These are phyloP conservation scores for Ogataea paraovalis DNA, from an alignment of 805 yeast genomes.

Conservation along the genomic window DNA sequence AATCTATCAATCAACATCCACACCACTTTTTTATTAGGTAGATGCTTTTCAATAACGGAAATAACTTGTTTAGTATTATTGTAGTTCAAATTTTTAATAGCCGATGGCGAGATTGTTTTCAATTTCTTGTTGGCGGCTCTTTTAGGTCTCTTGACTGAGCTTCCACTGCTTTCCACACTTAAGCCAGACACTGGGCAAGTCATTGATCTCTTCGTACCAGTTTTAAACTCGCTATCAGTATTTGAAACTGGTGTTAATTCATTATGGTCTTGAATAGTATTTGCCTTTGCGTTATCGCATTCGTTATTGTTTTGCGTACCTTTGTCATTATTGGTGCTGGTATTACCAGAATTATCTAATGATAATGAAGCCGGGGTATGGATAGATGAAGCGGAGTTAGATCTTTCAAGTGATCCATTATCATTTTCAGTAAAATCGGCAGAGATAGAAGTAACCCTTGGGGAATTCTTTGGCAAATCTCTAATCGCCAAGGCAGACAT, in stretches of 20 bases:
- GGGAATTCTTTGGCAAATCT: slow-evolving; percentile 21
- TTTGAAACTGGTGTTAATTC: slow-evolving; percentile 17
- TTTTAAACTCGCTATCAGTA: background rate
- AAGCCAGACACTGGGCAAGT: slow-evolving; percentile 22
- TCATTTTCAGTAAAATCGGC: slow-evolving; percentile 21
- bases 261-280: background rate
- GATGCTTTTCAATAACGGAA: slow-evolving; percentile 37
- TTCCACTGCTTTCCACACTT: slow-evolving; percentile 4
- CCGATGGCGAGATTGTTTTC: slow-evolving; percentile 30
- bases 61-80: slow-evolving; percentile 38
- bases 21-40: slow-evolving; percentile 54
- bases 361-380: background rate
- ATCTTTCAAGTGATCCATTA: background rate
- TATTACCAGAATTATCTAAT: background rate
- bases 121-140: slow-evolving; percentile 17
- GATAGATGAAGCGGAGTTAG: background rate
- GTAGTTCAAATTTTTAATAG: slow-evolving; percentile 34
- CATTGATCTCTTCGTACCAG: slow-evolving; percentile 7
- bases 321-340: background rate
- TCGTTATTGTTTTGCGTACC: background rate
- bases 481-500: slow-evolving; percentile 30
- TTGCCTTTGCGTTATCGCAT: too few species aligned
- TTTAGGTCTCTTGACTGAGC: slow-evolving; percentile 11
- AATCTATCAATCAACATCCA: slow-evolving; percentile 57
- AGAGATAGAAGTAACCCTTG: slow-evolving; percentile 23